Conservation (phyloP, 306 rosid genomes). For the Hippophae gyantsensis region DNA sequence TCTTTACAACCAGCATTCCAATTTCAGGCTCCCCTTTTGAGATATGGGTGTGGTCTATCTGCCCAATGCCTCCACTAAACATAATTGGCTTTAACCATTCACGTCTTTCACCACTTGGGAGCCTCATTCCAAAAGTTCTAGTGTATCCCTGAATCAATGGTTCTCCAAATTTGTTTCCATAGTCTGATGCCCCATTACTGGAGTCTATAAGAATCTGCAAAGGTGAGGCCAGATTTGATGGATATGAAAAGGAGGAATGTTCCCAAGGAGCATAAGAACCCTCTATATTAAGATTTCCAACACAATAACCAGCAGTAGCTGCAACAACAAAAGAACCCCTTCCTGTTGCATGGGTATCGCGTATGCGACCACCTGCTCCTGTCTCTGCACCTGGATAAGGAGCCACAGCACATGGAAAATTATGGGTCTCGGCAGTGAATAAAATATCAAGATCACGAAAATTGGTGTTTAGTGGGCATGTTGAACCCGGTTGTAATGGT, state of each 20-base stretch:
- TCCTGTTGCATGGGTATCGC: conserved; percentile 96
- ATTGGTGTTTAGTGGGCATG: conserved; percentile 38
- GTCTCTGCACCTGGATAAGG: conserved; percentile 97
- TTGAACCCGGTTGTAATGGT: conserved; percentile 60
- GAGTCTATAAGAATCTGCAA: conserved; percentile 77
- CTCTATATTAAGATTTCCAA: conserved; percentile 70
- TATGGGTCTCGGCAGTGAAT: conserved; percentile 90
- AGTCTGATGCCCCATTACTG: conserved; percentile 91
- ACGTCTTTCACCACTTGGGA: conserved; percentile 82
- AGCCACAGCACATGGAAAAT: conserved; percentile 96
- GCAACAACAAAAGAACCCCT: conserved; percentile 88
- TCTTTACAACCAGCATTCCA: conserved; percentile 80
- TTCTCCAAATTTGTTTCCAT: conserved; percentile 95
- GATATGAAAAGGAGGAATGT: conserved; percentile 68
- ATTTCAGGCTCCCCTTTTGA: conserved; percentile 68
- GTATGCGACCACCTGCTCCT: conserved; percentile 88
- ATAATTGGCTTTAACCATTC: conserved; percentile 98
- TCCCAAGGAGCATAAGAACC: conserved; percentile 87
- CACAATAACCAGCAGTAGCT: conserved; percentile 92
- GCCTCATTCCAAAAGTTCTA: conserved; percentile 90
- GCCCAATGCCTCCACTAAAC: conserved; percentile 88
- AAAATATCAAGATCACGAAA: conserved; percentile 50
- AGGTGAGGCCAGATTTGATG: conserved; percentile 81
- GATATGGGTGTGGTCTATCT: conserved; percentile 70
- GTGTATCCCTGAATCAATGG: conserved; percentile 95